Conservation (phyloP, 2,329 filamentous ascomycete genomes). For the Colletotrichum gigasporum region DNA sequence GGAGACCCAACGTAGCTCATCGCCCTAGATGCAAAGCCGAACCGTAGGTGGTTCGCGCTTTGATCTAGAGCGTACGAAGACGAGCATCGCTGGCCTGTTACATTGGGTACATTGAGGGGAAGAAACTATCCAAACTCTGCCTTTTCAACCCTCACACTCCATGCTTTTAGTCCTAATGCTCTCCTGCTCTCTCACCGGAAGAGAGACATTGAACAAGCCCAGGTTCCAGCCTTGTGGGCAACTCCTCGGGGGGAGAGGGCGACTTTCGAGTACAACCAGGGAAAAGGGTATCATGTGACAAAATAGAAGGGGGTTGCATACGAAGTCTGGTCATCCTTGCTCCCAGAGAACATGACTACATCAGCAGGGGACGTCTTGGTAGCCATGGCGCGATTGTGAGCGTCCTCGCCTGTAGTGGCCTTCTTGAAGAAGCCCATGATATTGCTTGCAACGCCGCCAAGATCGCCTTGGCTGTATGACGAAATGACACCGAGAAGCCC, state of each 20-base stretch:
- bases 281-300: conserved; percentile 23
- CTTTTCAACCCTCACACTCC: neutral
- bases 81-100: conserved; percentile 27
- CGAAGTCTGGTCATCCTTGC: conserved; percentile 96
- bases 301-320: conserved; percentile 54
- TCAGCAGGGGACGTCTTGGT: conserved; percentile 96
- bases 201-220: too few relatives aligned
- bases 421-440: conserved; percentile 90
- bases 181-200: too few relatives aligned
- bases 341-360: conserved; percentile 97
- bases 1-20: conserved; percentile 53
- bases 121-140: neutral
- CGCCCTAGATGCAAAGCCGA: conserved; percentile 55
- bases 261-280: too few relatives aligned
- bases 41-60: conserved; percentile 42
- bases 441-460: conserved; percentile 82
- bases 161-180: too few relatives aligned
- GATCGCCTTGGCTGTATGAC: conserved; percentile 74
- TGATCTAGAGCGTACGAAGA: conserved; percentile 51
- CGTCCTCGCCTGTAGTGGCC: conserved; percentile 82
- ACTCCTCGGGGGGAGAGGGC: too few relatives aligned
- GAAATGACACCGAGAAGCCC: conserved; percentile 69
- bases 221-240: too few relatives aligned
- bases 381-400: conserved; percentile 79
- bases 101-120: neutral